phyloP scores from a whole-genome alignment of 306 rosid genomes.

The Casuarina cunninghamiana region DNA sequence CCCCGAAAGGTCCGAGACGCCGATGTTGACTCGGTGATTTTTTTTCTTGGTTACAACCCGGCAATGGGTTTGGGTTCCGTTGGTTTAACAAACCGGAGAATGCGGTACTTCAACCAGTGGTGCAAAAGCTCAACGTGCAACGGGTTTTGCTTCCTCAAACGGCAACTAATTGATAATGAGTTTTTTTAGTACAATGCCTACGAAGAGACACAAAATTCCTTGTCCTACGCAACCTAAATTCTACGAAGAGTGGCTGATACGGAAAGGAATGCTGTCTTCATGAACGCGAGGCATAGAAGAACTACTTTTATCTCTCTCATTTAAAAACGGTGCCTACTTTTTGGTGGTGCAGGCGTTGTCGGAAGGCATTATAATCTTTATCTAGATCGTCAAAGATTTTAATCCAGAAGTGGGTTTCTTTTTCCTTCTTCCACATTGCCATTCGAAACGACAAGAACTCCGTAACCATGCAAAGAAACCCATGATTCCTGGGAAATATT shows the following conservation, averaged over 20 bases:
- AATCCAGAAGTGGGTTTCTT: too few species aligned
- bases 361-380: background rate
- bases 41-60: too few species aligned
- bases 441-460: too few species aligned
- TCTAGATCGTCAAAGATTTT: too few species aligned
- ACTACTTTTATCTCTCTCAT: background rate
- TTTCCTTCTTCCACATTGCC: too few species aligned
- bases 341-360: background rate
- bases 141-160: background rate
- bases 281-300: background rate
- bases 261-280: background rate
- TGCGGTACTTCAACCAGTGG: too few species aligned
- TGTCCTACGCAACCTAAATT: constrained; percentile 3
- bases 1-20: background rate
- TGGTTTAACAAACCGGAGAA: too few species aligned
- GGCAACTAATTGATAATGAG: too few species aligned
- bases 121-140: background rate
- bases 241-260: background rate
- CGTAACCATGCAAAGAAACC: too few species aligned
- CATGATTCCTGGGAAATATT: background rate
- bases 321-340: background rate
- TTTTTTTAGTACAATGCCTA: background rate
- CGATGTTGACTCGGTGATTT: background rate
- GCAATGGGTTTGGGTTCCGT: too few species aligned
- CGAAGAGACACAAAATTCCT: background rate